Base-by-base conservation (phyloP, 306 rosid genomes). In the Quercus suber region DNA sequence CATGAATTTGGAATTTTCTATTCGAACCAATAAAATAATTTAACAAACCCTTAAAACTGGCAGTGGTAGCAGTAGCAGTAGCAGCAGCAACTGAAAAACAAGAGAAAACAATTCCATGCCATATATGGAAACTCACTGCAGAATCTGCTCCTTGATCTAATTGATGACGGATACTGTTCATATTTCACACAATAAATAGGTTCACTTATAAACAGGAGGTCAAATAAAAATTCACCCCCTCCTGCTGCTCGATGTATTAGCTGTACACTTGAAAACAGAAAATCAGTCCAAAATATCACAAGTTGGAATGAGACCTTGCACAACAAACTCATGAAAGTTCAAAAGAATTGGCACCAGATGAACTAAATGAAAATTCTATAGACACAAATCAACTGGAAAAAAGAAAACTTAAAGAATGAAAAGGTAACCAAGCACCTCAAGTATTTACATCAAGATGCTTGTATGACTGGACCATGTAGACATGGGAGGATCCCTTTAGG, bases 391-490 rank as follows among this genome's bases (percentile, higher is more conserved):
- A 74, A 43, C 35, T 43, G 10, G 59, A 2, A 35, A 18, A 64
- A 70, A 68, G 25, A 58, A 73, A 11, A 9, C 45, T 41, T 41
- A 35, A 12, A 67, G 52, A 67, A 18, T 35, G 12, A 35, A 69
- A 30, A 37, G 30, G 35, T 75, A 75, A 41, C 79, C 17, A 6
- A 4, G 37, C 20, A 73, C 52, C 53, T 80, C 76, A 25, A 59
- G 33, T 84, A 65, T 72, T 43, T 76, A 71, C 83, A 55, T 28
- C 70, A 43, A 79, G 79, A 79, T 63, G 21, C 69, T 69, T 58
- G 78, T 2, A 21, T 77, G 73, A 65, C 55, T 73, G 71, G 56
- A 15, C 45, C 23, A 65, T 71, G 45, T 43, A 21, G 28, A 61
- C 57, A 61, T n/a, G 7, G 59, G 30, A 14, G 43, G 51, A 65